Evolutionary conservation across 2,329 filamentous ascomycete species (phyloP), one percentile per base, ranked within the genome.

Genomic region (Aspergillus intermedius): DNA sequence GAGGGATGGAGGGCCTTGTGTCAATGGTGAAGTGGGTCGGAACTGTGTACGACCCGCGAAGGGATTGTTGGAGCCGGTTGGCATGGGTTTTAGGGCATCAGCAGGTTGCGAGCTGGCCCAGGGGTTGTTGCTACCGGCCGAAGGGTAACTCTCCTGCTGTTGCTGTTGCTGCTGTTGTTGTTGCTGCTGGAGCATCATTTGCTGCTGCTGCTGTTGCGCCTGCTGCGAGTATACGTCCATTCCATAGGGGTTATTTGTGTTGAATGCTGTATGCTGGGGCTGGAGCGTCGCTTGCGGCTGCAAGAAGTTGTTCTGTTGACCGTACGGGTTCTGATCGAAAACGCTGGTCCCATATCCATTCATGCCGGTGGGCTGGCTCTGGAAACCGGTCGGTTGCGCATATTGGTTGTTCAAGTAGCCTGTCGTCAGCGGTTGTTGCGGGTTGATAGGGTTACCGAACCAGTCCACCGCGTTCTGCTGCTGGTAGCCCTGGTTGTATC

Each of bases 31-130:
- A 42, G 74, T 57, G 45, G 77, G 65, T 74, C 83, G 64, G 74
- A 81, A 62, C 76, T 84, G 73, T 57, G 79, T 73, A 49, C 78
- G 75, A 50, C 80, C 77, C 22, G 93, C 91, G 64, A 98, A 98
- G 2, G 93, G 93, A 66, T 98, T 98, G 76, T 98, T 98, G 13
- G 93, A 97, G 43, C 93, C 93, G 2, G 93, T 98, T 3, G 88
- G 86, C 64, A 89, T 86, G 4, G 90, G 87, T 64, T 87, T 84
- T 54, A 96, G 72, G 2, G 84, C 71, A 46, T 86, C 79, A 45
- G 68, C 63, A n/a, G 82, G 67, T 51, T 80, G 75, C 54, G 79
- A 79, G 52, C 72, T 76, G 58, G 88, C 87, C 88, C 91, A 98
- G 0, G 93, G 93, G 67, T 98, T 98, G 74, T 97, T 94, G 68